Conservation (phyloP, 2,329 filamentous ascomycete species). For the Colletotrichum lini region DNA sequence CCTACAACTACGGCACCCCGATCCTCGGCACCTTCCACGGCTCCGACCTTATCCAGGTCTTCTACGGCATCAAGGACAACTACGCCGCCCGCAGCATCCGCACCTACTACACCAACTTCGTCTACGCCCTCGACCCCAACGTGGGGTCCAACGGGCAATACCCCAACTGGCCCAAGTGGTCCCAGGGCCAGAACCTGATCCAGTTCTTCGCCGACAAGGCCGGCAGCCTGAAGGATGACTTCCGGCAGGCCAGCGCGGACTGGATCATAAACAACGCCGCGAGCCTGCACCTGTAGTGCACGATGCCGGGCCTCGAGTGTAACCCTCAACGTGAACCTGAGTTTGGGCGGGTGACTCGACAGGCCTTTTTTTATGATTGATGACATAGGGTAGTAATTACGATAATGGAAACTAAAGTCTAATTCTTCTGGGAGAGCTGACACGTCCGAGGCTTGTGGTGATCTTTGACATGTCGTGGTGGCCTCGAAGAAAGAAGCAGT, state of each 20-base stretch:
- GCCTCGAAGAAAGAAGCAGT: too few species aligned
- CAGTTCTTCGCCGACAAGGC: slow-evolving; percentile 58
- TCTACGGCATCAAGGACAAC: slow-evolving; percentile 58
- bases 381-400: not conserved
- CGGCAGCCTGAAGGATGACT: slow-evolving; percentile 55
- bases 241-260: slow-evolving; percentile 50
- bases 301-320: too few species aligned
- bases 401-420: too few species aligned
- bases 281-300: slow-evolving; percentile 18
- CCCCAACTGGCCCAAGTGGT: slow-evolving; percentile 60
- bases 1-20: slow-evolving; percentile 80
- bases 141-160: slow-evolving; percentile 57
- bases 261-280: slow-evolving; percentile 44
- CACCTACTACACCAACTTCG: slow-evolving; percentile 81
- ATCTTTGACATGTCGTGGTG: not conserved
- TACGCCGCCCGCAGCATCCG: slow-evolving; percentile 49
- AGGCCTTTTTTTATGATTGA: not conserved
- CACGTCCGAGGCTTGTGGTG: not conserved
- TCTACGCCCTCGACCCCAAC: slow-evolving; percentile 81
- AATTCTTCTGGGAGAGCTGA: not conserved
- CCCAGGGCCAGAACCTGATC: slow-evolving; percentile 63
- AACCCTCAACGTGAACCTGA: not conserved
- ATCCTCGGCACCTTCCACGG: slow-evolving; percentile 84
- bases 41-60: slow-evolving; percentile 78
- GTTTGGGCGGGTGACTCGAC: not conserved